Base-by-base conservation (phyloP, 148 eudicot genomes). In the Drosera capensis region DNA sequence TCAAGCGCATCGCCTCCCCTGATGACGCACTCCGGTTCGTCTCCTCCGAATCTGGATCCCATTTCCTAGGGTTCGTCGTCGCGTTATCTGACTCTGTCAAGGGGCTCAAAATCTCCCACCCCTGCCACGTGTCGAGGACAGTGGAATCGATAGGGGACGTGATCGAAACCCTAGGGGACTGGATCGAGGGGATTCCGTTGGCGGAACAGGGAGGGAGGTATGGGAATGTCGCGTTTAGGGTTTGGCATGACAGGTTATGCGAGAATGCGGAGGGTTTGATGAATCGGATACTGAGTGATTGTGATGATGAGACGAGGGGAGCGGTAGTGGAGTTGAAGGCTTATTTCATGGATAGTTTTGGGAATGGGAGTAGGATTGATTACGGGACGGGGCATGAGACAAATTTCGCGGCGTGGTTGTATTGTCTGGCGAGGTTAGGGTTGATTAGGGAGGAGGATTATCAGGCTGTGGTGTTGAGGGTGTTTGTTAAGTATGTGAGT, bases 301-400 rank as follows among this genome's bases (percentile, higher is more conserved):
- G 39, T 4, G 22, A 39, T 20, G 54, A 64, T 0, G 64, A 65
- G 4, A 55, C 78, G 14, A 31, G n/a, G 14, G 55, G 45, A n/a
- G 68, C 83, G 1, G 7, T 49, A 0, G 45, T 72, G 16, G 96
- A 87, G 57, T 52, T 87, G 15, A 60, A 64, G 4, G 75, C 96
- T 3, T 82, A 82, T 38, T 87, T 83, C 45, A 47, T 66, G 3
- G 94, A 87, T 54, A 74, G 94, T 48, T 83, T 87, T 47, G 96
- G 96, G 21, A 87, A 83, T 41, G 48, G 65, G 3, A 64, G 56
- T 49, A 62, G 96, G 14, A 83, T 87, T 16, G 96, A 87, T 38
- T 87, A 87, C 26, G 96, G 96, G 0, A 88, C 96, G 1, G 96
- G 94, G 0, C 96, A 88, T 45, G 96, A 83, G 46, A 78, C 86